A percentile compares a stretch with the other conserved stretches of the same genome.
These are phyloP conservation scores for Haematococcus lacustris DNA, from an alignment of 139 green algal species.

Conservation along the genomic window DNA sequence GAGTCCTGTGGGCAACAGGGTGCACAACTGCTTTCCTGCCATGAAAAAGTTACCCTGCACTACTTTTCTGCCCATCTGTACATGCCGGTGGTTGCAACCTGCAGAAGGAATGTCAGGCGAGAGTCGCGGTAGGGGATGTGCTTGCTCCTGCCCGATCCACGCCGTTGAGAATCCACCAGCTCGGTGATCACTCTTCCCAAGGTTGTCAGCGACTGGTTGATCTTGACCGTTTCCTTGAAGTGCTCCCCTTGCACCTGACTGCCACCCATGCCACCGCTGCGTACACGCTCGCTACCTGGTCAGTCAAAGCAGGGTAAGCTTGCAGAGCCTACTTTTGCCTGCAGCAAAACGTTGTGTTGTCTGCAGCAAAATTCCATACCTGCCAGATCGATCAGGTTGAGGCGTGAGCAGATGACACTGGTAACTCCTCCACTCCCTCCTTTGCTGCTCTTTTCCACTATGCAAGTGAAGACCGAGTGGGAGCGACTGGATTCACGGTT, in stretches of 20 bases:
- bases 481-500: slow-evolving; percentile 81
- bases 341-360: too few species aligned
- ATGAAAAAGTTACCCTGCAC: too few species aligned
- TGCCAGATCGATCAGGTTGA: slow-evolving; percentile 96
- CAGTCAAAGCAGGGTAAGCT: not conserved
- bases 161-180: slow-evolving; percentile 63
- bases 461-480: slow-evolving; percentile 83
- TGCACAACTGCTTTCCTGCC: not conserved
- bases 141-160: slow-evolving; percentile 56
- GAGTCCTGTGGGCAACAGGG: slow-evolving; percentile 57
- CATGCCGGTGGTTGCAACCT: slow-evolving; percentile 59
- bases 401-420: slow-evolving; percentile 51
- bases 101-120: slow-evolving; percentile 94
- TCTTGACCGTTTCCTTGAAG: slow-evolving; percentile 64
- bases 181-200: slow-evolving; percentile 89
- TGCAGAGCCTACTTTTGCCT: too few species aligned
- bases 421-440: slow-evolving; percentile 36
- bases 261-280: slow-evolving; percentile 46
- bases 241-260: slow-evolving; percentile 70
- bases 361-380: too few species aligned
- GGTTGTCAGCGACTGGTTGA: slow-evolving; percentile 92
- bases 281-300: slow-evolving; percentile 77
- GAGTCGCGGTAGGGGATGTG: slow-evolving; percentile 96
- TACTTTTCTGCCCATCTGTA: too few species aligned
- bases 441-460: slow-evolving; percentile 30